Evolutionary conservation across 2,329 filamentous ascomycete genomes (phyloP), one percentile per base, ranked within the genome.

Genomic region (Botrytis porri): DNA sequence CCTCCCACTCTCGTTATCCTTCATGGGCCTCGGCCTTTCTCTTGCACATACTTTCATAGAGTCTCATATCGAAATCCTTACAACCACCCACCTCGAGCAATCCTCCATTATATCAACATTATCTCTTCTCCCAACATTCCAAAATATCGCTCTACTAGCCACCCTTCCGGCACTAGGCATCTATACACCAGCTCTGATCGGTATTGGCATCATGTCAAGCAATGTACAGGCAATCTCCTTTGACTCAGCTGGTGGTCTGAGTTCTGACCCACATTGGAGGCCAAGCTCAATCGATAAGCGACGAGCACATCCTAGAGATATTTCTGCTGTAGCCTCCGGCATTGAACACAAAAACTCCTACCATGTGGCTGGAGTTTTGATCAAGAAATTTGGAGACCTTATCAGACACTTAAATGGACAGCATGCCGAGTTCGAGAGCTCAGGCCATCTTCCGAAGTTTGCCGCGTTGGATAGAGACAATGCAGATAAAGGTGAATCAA

Each of bases 141-240:
- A 41, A 41, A 43, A 57, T 32, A 37, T 69, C 12, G 65, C 65
- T 6, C 2, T 57, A 14, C n/a, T 69, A 41, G 37, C 48, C 25
- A 57, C n/a, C n/a, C 18, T 69, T 10, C 54, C 48, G 18, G 4
- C 65, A 32, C 37, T 69, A 18, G 65, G 65, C 43, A 22, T 57
- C 35, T 69, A 69, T 37, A 43, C 65, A 29, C 48, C 48, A 41
- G n/a, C 65, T 43, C 4, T 69, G 8, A 25, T 69, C n/a, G 37
- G 65, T 7, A 69, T 69, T 14, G 65, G 48, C 32, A 69, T 69
- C 65, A 69, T 69, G 48, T 41, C 48, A 41, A 57, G 65, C 39
- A 16, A 43, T 25, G 48, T 69, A 29, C 65, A 57, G 1, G 65
- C 65, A 54, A 25, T 7, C 7, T 16, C 37, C 39, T 63, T 43